Conservation (phyloP, 768 basidiomycete genomes). For the Pisolithus orientalis region DNA sequence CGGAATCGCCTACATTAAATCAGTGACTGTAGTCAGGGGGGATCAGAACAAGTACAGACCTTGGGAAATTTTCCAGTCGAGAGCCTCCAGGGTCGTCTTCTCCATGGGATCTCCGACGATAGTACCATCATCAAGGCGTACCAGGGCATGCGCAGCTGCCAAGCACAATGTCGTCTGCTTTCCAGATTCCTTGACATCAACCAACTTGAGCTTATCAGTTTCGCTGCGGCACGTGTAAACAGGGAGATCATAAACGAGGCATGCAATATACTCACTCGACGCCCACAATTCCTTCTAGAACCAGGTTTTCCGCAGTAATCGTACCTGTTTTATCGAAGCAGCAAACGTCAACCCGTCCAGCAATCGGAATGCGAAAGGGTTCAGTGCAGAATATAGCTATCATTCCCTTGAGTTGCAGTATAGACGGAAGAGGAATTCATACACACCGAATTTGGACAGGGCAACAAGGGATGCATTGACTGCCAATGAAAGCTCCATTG, state of each 20-base stretch:
- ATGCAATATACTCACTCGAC: constrained; percentile 60
- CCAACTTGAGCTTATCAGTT: constrained; percentile 55
- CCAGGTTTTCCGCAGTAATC: constrained; percentile 92
- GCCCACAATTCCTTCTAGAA: constrained; percentile 90
- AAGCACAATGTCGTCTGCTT: constrained; percentile 81
- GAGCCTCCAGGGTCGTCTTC: constrained; percentile 86
- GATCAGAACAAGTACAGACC: constrained; percentile 32
- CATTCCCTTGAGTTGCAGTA: not conserved
- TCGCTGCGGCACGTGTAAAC: constrained; percentile 34
- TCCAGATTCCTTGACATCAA: constrained; percentile 70
- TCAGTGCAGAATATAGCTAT: constrained; percentile 98
- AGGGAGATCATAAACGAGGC: constrained; percentile 1
- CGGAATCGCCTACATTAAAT: constrained; percentile 46
- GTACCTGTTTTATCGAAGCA: constrained; percentile 99
- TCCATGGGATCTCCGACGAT: constrained; percentile 99
- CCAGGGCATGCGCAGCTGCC: constrained; percentile 92
- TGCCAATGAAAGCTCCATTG: constrained; percentile 95
- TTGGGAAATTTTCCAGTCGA: constrained; percentile 80
- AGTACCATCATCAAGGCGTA: constrained; percentile 88
- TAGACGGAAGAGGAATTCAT: not conserved
- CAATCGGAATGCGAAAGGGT: constrained; percentile 94
- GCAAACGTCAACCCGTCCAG: constrained; percentile 94
- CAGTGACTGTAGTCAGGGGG: not conserved
- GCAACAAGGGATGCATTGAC: constrained; percentile 95
- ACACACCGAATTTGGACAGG: constrained; percentile 83